Evolutionary conservation across 2,329 filamentous ascomycete genomes (phyloP).

Genomic region (Neonectria magnoliae): DNA sequence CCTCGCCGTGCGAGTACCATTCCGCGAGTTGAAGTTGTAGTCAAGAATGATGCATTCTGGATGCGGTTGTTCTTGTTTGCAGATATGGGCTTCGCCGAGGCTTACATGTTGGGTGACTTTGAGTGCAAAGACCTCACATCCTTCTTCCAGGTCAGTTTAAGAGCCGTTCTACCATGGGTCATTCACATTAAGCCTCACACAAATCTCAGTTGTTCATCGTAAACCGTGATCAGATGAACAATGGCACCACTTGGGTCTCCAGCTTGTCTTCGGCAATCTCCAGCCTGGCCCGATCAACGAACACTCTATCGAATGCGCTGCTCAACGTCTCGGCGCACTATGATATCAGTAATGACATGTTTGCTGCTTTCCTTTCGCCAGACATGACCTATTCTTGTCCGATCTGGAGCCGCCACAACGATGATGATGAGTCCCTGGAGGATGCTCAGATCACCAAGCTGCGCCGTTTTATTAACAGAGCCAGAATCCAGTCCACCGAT

Average conservation of each 20-base stretch:
- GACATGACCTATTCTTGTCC: constrained; percentile 83
- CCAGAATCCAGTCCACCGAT: constrained; percentile 70
- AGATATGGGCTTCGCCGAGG: constrained; percentile 80
- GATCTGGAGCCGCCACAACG: constrained; percentile 60
- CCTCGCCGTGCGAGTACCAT: constrained; percentile 47
- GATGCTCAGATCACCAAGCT: constrained; percentile 75
- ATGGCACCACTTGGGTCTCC: constrained; percentile 71
- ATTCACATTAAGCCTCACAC: background rate
- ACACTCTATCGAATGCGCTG: constrained; percentile 66
- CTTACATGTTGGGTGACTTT: constrained; percentile 78
- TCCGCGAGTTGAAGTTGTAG: constrained; percentile 63
- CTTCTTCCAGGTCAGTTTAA: constrained; percentile 69
- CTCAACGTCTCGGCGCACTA: constrained; percentile 79
- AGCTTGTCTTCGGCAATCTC: constrained; percentile 67
- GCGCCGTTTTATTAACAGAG: constrained; percentile 71
- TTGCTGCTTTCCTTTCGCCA: constrained; percentile 76
- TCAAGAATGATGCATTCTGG: constrained; percentile 76
- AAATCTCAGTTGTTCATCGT: constrained; percentile 71
- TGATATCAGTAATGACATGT: constrained; percentile 81
- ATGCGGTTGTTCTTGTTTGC: constrained; percentile 74
- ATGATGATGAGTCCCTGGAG: constrained; percentile 66
- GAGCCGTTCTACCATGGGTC: background rate
- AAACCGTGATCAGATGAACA: constrained; percentile 71
- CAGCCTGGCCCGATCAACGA: constrained; percentile 65
- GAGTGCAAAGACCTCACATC: constrained; percentile 72